phyloP scores from a whole-genome alignment of 192 early-diverging fungal genomes.

The Lunasporangiospora selenospora region DNA sequence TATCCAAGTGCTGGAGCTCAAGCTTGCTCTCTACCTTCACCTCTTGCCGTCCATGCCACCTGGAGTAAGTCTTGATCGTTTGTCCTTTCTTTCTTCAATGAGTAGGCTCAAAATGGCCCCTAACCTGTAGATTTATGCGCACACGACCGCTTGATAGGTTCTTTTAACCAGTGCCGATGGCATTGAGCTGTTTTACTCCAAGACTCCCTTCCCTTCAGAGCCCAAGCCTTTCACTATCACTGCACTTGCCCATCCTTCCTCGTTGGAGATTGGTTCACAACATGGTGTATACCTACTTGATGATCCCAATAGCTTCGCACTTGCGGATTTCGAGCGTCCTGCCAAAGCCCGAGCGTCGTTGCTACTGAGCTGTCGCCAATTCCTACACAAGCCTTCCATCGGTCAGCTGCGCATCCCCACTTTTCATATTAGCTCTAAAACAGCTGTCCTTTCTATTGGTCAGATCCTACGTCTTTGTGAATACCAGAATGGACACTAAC shows the following conservation, averaged over 20 bases:
- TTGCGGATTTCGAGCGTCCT: slow-evolving; percentile 1
- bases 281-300: slow-evolving; percentile 51
- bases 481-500: too few relatives aligned
- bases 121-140: not conserved
- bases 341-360: slow-evolving; percentile 25
- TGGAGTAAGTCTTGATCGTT: slow-evolving; percentile 3
- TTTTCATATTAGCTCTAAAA: too few relatives aligned
- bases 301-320: slow-evolving; percentile 10
- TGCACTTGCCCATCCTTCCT: slow-evolving; percentile 50
- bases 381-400: slow-evolving; percentile 49
- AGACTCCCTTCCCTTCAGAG: slow-evolving; percentile 14
- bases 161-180: slow-evolving; percentile 46
- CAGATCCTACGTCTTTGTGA: too few relatives aligned
- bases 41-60: slow-evolving; percentile 25
- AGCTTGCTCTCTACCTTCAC: slow-evolving; percentile 25
- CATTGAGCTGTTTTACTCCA: slow-evolving; percentile 37
- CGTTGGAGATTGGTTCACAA: slow-evolving; percentile 38
- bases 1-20: slow-evolving; percentile 26
- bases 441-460: too few relatives aligned
- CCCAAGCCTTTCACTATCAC: slow-evolving; percentile 34
- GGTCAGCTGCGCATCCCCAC: too few relatives aligned
- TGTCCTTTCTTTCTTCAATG: not conserved
- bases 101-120: too few relatives aligned
- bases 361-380: slow-evolving; percentile 29
- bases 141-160: slow-evolving; percentile 8